These are phyloP conservation scores for Gastrodia elata DNA, from an alignment of 106 monocot species.

Conservation along the genomic window DNA sequence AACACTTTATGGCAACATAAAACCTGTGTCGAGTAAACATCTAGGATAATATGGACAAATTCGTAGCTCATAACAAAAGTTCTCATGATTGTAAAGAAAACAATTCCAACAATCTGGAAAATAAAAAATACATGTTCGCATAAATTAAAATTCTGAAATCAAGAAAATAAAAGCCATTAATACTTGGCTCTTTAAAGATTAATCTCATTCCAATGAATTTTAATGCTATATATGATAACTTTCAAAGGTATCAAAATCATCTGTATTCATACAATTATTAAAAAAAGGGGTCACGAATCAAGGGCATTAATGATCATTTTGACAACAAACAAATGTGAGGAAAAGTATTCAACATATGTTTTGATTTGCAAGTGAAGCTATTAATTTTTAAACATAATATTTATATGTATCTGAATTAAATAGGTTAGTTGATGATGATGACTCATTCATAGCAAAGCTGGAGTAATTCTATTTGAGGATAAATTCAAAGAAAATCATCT, in stretches of 20 bases:
- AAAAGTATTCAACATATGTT: neutral
- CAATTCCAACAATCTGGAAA: neutral
- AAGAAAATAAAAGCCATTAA: neutral
- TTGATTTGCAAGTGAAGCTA: neutral
- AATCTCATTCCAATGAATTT: neutral
- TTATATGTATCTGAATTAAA: neutral
- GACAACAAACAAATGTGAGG: neutral
- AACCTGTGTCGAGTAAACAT: neutral
- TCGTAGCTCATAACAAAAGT: neutral
- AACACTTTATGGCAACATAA: conserved; percentile 2
- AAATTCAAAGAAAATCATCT: neutral
- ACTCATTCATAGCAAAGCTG: neutral
- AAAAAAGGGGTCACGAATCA: neutral
- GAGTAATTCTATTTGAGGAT: neutral
- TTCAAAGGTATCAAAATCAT: neutral
- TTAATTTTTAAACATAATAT: neutral
- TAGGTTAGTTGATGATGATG: neutral
- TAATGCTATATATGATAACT: neutral
- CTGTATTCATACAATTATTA: neutral
- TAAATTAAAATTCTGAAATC: neutral
- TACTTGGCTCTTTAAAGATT: neutral
- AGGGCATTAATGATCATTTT: neutral
- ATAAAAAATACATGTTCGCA: too few species aligned
- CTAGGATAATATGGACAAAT: neutral
- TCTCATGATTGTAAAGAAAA: neutral